Evolutionary conservation across 2,329 filamentous ascomycete genomes (phyloP).

Genomic region (Aureobasidium subglaciale): DNA sequence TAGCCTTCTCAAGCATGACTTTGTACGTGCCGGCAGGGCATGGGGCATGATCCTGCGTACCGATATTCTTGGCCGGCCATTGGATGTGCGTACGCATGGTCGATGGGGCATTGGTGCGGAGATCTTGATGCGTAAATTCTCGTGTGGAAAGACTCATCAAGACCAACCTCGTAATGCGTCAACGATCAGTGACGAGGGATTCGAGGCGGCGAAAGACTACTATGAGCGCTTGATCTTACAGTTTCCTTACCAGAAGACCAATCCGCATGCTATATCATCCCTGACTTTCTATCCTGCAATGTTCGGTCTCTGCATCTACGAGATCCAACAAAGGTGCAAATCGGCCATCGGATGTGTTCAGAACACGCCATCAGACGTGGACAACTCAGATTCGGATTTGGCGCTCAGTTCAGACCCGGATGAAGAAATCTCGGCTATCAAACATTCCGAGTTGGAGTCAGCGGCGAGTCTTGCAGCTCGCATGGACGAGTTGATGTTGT

Average conservation of each 20-base stretch:
- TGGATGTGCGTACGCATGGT: conserved; percentile 63
- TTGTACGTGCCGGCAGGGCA: conserved; percentile 62
- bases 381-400: conserved; percentile 20
- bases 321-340: conserved; percentile 55
- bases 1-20: conserved; percentile 64
- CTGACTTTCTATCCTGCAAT: conserved; percentile 76
- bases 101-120: conserved; percentile 83
- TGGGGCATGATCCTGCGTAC: conserved; percentile 67
- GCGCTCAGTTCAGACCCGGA: conserved; percentile 17
- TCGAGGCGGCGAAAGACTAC: conserved; percentile 57
- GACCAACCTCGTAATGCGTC: conserved; percentile 14
- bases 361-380: neutral
- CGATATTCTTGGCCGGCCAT: conserved; percentile 46
- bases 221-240: conserved; percentile 73
- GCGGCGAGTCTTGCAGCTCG: conserved; percentile 58
- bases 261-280: conserved; percentile 55
- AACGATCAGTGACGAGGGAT: conserved; percentile 36
- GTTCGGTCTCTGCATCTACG: conserved; percentile 74
- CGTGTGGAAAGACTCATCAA: neutral
- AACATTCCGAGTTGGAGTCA: conserved; percentile 42
- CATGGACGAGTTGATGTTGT: conserved; percentile 65
- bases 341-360: conserved; percentile 34
- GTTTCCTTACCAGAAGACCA: conserved; percentile 60
- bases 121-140: conserved; percentile 58
- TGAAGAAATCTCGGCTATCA: conserved; percentile 11